Base-by-base conservation (phyloP, 2,329 filamentous ascomycete species). In the Calonectria henricotiae region DNA sequence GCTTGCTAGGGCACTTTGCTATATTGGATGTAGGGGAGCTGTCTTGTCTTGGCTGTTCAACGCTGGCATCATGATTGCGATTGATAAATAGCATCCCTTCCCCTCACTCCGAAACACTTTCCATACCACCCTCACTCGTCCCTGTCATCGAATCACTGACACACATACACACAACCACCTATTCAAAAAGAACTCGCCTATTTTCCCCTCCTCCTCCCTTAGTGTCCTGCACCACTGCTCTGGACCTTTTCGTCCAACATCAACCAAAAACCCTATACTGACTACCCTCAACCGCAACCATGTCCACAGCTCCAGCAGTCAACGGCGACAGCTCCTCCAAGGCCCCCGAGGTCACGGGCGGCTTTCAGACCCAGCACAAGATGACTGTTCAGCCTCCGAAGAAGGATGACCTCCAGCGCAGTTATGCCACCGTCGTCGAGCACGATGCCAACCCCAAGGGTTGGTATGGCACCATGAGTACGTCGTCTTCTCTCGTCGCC, bases 381-480 rank as follows among this genome's bases (percentile, higher is more conserved):
- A 92, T 95, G 84, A 83, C 86, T 4, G 95, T 98, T 58, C 89
- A 95, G 79, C 95, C 94, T 25, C 94, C 96, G 17, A 90, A 90
- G 70, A 88, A 91, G 77, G 93, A 95, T 75, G 96, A 98, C 79
- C 88, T 98, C 12, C 95, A 98, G 84, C 91, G 91, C 68, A 93
- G 89, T 79, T 96, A 96, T 82, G 94, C 94, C 7, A 86, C 84
- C 64, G 82, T 89, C 64, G 85, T 90, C 68, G 89, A 87, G 74
- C 88, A 90, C 63, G 91, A 96, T 74, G 89, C 89, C 37, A 89
- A 89, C 73, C 88, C 90, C 62, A 91, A 95, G 81, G 93, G 94
- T 79, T 98, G 95, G 95, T 99, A 98, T 79, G 94, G 94, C 25
- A 85, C 85, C 71, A 94, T 98, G 91, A 94, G 92, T 94, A 86